A percentile compares a stretch with the other conserved stretches of the same genome.
These are phyloP conservation scores for Tetrapisispora pingtungensis DNA, from an alignment of 805 yeast genomes.

Conservation along the genomic window DNA sequence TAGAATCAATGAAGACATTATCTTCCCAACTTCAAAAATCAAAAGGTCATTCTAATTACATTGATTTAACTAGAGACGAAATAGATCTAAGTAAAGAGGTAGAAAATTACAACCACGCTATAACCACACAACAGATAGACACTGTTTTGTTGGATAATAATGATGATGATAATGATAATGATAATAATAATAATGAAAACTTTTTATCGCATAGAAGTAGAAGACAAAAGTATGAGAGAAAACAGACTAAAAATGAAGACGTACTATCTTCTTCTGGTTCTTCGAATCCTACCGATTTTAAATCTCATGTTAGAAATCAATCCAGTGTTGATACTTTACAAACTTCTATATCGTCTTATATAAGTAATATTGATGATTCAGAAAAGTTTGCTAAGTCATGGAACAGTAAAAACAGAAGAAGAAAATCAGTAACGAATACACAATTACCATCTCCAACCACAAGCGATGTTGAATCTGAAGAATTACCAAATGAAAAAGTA, in stretches of 20 bases:
- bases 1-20: slow-evolving; percentile 22
- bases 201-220: background rate
- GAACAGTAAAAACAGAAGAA: slow-evolving; percentile 27
- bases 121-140: background rate
- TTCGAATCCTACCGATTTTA: slow-evolving; percentile 28
- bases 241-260: slow-evolving; percentile 1
- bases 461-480: slow-evolving; percentile 2
- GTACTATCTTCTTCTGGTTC: slow-evolving; percentile 19
- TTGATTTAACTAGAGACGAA: slow-evolving; percentile 1
- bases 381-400: slow-evolving; percentile 29
- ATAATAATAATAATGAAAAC: background rate
- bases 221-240: background rate
- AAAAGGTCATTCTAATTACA: background rate
- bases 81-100: background rate
- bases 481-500: background rate
- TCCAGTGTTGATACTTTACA: slow-evolving; percentile 26
- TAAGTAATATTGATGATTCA: slow-evolving; percentile 26
- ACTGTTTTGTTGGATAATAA: background rate
- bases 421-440: slow-evolving; percentile 19
- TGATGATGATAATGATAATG: too few species aligned
- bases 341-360: slow-evolving; percentile 27
- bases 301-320: slow-evolving; percentile 19
- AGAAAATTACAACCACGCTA: background rate
- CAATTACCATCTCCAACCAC: slow-evolving; percentile 6
- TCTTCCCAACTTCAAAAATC: slow-evolving; percentile 20